Base-by-base conservation (phyloP, 2,329 filamentous ascomycete species). In the Penicillium sp. region DNA sequence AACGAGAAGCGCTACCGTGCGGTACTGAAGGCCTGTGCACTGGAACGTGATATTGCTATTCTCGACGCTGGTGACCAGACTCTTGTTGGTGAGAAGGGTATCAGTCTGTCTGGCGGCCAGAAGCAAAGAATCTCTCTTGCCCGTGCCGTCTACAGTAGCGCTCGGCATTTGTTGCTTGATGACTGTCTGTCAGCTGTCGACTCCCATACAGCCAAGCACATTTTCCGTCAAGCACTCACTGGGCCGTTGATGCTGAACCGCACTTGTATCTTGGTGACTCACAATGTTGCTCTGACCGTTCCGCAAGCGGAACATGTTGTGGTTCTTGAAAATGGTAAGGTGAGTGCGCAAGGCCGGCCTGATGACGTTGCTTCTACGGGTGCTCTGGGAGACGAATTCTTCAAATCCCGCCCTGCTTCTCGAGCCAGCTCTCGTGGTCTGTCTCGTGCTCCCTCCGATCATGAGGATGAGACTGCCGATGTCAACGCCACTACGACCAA, bases 51-150 rank as follows among this genome's bases (percentile, higher is more conserved):
- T 62, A 75, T 98, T 10, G 81, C 94, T 49, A 95, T 97, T 28
- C 79, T 98, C 2, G 90, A 96, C 63, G 82, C 84, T 45, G 93
- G 93, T 27, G 93, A 98, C 61, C 81, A 94, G 65, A 97, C 93
- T 0, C 72, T 96, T 15, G 93, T 98, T 20, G 93, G 93, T 36
- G 93, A 98, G 63, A 98, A 97, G 68, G 93, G 93, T 21, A 95
- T 98, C 47, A 91, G 91, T 11, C 79, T 98, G 10, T 98, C 93
- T 5, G 93, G 93, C 49, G 93, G 93, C 5, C 93, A 98, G 68
- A 97, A 97, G 69, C 93, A 98, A 67, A 84, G 93, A 43, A 97
- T 98, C 36, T 96, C 91, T 10, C 77, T 98, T 30, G 93, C 93
- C n/a, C 83, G 93, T 52, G 93, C 93, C 1, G 77, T 98, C n/a